Conservation (phyloP, 202 grass and related monocot species). For the Schoenoplectus triqueter region DNA sequence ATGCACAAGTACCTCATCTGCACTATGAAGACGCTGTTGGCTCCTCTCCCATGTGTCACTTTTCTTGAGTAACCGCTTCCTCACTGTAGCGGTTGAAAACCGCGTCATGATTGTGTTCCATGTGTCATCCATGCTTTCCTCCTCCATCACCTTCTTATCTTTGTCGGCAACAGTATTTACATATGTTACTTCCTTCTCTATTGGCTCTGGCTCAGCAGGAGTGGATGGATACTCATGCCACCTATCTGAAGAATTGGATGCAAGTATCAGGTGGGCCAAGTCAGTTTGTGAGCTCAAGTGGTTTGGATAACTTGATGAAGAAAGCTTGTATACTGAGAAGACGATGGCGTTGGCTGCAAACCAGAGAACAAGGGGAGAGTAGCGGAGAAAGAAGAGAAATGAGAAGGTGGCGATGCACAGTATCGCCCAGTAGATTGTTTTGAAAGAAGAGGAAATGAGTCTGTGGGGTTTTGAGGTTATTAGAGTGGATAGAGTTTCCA, state of each 20-base stretch:
- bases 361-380: slow-evolving; percentile 31
- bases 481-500: slow-evolving; percentile 30
- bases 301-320: slow-evolving; percentile 2
- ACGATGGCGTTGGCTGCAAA: slow-evolving; percentile 29
- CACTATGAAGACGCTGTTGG: slow-evolving; percentile 31
- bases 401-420: not conserved
- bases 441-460: not conserved
- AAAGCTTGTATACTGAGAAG: slow-evolving; percentile 33
- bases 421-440: slow-evolving; percentile 28
- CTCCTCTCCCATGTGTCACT: slow-evolving; percentile 67
- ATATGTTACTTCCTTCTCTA: slow-evolving; percentile 25
- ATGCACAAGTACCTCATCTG: slow-evolving; percentile 35
- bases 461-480: slow-evolving; percentile 13
- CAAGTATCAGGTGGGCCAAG: not conserved
- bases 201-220: not conserved
- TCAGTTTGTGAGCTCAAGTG: not conserved
- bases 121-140: slow-evolving; percentile 53
- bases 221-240: slow-evolving; percentile 9
- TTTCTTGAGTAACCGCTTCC: slow-evolving; percentile 55
- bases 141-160: not conserved
- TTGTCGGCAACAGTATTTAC: slow-evolving; percentile 4
- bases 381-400: slow-evolving; percentile 28
- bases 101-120: slow-evolving; percentile 50
- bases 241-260: not conserved
- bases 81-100: not conserved